Base-by-base conservation (phyloP, 225 moss, liverwort and hornwort genomes). In the Bryum argenteum region DNA sequence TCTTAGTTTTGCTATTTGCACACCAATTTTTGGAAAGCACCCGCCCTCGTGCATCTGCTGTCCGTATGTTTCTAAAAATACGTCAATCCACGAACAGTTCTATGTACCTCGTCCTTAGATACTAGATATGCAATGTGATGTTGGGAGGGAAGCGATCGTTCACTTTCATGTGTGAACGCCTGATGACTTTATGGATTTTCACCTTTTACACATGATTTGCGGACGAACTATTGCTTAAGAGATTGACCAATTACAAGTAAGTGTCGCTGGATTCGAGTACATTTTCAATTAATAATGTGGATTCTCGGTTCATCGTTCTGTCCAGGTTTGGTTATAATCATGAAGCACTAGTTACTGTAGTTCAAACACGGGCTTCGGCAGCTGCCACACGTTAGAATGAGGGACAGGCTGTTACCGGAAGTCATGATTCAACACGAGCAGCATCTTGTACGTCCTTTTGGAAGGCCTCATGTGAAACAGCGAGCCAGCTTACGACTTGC, bases 371-470 rank as follows among this genome's bases (percentile, higher is more conserved):
- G 55, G 70, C 56, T 60, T 78, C 56, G 73, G 70, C 74, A 70
- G 74, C 66, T 71, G 48, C 74, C 66, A 78, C 78, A 78, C 66
- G 78, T 74, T 56, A 55, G 78, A 51, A 71, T 18, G 50, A 66
- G 71, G 82, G 74, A 78, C 71, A 78, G 74, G 61, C 61, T 82
- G 82, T 82, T 78, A 74, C 78, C 57, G 15, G 66, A 61, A 54
- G 54, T 74, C 74, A 82, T 78, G 82, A 82, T 82, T 69, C 66
- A 66, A 71, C 74, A 51, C 55, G 71, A 70, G 82, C 74, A 78
- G 65, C 74, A 78, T 82, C 74, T 70, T 56, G 82, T 82, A 74
- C 78, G 65, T 60, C 20, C 20, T 41, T 55, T 18, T n/a, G n/a
- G 51, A 52, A 23, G 57, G 61, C 65, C 65, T 62, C 66, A 71